A percentile compares a stretch with the other conserved stretches of the same genome.
phyloP scores from a whole-genome alignment of 1,284 basidiomycete genomes.

The Vanrija humicola region DNA sequence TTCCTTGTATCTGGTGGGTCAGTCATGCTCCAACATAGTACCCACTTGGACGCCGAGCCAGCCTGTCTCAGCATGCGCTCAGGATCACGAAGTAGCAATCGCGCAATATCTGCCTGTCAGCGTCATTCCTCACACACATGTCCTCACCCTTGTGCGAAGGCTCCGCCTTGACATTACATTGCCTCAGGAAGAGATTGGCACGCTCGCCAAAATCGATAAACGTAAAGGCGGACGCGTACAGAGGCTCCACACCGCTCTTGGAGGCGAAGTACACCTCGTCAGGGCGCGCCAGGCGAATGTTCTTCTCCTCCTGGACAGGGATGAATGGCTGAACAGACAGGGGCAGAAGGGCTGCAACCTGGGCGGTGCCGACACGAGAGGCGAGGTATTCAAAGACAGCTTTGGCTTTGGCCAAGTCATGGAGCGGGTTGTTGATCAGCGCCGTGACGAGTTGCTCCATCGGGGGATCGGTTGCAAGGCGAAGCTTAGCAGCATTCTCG shows the following conservation, averaged over 20 bases:
- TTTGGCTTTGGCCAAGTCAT: slow-evolving; percentile 57
- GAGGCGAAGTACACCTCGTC: slow-evolving; percentile 45
- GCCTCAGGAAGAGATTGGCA: slow-evolving; percentile 78
- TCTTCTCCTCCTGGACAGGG: slow-evolving; percentile 40
- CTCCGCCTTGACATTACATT: slow-evolving; percentile 82
- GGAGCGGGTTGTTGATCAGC: slow-evolving; percentile 63
- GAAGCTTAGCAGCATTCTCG: slow-evolving; percentile 69
- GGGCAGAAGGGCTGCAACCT: slow-evolving; percentile 33
- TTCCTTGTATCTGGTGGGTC: slow-evolving; percentile 61
- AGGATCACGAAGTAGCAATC: slow-evolving; percentile 37
- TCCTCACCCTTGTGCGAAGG: slow-evolving; percentile 55
- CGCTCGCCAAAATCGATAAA: slow-evolving; percentile 84
- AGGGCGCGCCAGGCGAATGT: slow-evolving; percentile 27
- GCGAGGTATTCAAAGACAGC: slow-evolving; percentile 76
- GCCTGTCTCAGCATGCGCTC: slow-evolving; percentile 40
- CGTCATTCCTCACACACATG: not conserved
- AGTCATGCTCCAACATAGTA: not conserved
- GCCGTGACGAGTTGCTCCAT: slow-evolving; percentile 61
- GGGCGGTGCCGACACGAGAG: slow-evolving; percentile 57
- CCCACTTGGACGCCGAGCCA: slow-evolving; percentile 42
- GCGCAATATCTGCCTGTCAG: slow-evolving; percentile 33
- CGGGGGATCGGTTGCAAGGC: slow-evolving; percentile 70
- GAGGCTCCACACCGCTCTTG: slow-evolving; percentile 14
- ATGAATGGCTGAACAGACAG: slow-evolving; percentile 47
- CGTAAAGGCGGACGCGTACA: slow-evolving; percentile 57